Percentiles rank a stretch among this genome's conserved stretches.
Conservation (phyloP, 2,329 filamentous ascomycete genomes). For the Neonectria punicea region DNA sequence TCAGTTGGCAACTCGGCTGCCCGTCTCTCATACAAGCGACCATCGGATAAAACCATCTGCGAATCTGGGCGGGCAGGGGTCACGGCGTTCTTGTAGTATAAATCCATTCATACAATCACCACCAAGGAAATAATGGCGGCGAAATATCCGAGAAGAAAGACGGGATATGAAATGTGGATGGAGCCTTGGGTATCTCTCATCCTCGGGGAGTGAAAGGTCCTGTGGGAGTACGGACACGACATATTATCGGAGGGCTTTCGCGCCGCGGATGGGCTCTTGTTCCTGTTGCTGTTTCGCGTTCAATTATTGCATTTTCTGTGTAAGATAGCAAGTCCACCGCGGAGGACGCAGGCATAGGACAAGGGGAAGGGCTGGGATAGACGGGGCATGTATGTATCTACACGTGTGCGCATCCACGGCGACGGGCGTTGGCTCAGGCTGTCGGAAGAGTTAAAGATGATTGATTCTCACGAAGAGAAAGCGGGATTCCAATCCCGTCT, state of each 20-base stretch:
- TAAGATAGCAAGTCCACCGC: conserved; percentile 17
- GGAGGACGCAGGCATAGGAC: not conserved
- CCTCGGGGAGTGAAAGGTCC: not conserved
- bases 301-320: conserved; percentile 13
- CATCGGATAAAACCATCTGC: conserved; percentile 29
- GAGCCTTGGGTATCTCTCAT: not conserved
- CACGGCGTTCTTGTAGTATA: conserved; percentile 43
- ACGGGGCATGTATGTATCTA: conserved; percentile 14
- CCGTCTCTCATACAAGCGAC: conserved; percentile 18
- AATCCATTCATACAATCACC: conserved; percentile 17
- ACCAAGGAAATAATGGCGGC: conserved; percentile 6
- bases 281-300: conserved; percentile 7
- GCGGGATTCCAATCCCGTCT: no score
- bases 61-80: conserved; percentile 35
- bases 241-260: conserved; percentile 10
- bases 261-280: not conserved
- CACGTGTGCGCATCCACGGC: conserved; percentile 5
- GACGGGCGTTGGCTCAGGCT: conserved; percentile 5
- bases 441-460: conserved; percentile 1
- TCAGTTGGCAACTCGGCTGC: conserved; percentile 6
- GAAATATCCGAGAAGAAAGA: conserved; percentile 8
- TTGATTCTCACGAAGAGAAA: conserved; percentile 1
- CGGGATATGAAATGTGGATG: not conserved
- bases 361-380: conserved; percentile 17
- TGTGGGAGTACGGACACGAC: conserved; percentile 10